Percentiles rank a stretch among this genome's conserved stretches.
Evolutionary conservation across 2,329 filamentous ascomycete species (phyloP).

Genomic region (Penicillium sp.): DNA sequence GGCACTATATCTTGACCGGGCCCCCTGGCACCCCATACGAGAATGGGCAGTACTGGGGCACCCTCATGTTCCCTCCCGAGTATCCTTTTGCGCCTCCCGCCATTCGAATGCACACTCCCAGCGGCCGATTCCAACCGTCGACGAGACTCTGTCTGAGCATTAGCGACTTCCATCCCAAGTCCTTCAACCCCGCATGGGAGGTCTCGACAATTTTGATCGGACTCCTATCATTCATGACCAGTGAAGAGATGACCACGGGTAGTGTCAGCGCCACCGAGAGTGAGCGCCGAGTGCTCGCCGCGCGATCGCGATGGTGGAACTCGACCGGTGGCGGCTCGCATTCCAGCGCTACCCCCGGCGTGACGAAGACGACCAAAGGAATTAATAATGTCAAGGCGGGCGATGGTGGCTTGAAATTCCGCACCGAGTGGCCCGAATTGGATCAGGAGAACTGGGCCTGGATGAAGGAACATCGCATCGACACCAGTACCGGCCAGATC

Average conservation of each 20-base stretch:
- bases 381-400: constrained; percentile 82
- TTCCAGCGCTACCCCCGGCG: constrained; percentile 50
- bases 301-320: constrained; percentile 92
- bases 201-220: constrained; percentile 96
- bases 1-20: constrained; percentile 95
- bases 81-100: constrained; percentile 97
- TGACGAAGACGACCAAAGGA: constrained; percentile 64
- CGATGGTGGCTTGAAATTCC: constrained; percentile 90
- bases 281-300: constrained; percentile 78
- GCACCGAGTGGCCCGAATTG: constrained; percentile 83
- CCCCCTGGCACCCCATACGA: constrained; percentile 93
- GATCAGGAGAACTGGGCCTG: constrained; percentile 89
- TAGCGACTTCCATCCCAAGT: constrained; percentile 95
- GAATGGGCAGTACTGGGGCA: constrained; percentile 97
- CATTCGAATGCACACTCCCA: constrained; percentile 98
- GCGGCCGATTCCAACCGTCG: constrained; percentile 90
- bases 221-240: constrained; percentile 95
- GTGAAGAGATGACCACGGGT: constrained; percentile 97
- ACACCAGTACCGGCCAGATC: constrained; percentile 72
- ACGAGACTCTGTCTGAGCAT: constrained; percentile 93
- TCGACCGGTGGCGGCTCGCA: constrained; percentile 84
- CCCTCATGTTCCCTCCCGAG: constrained; percentile 89
- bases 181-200: constrained; percentile 98
- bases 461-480: constrained; percentile 83
- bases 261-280: constrained; percentile 75